Evolutionary conservation across 495 filamentous ascomycete species (phyloP).

Genomic region (Bathelium albidoporum): DNA sequence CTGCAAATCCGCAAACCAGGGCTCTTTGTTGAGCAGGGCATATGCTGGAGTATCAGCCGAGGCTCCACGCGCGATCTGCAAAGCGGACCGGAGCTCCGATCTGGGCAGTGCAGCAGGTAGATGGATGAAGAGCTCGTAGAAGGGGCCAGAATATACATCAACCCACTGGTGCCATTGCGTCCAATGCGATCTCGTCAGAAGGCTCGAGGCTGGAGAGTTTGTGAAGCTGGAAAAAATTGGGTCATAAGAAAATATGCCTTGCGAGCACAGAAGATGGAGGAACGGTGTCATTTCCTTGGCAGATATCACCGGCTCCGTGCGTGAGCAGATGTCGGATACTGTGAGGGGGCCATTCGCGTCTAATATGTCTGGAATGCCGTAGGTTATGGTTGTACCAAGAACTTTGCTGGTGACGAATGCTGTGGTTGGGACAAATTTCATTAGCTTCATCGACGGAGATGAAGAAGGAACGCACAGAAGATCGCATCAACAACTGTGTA

Average conservation of each 20-base stretch:
- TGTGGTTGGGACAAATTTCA: not conserved
- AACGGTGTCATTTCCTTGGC: not conserved
- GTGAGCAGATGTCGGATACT: not conserved
- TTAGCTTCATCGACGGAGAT: not conserved
- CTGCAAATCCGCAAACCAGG: conserved; percentile 25
- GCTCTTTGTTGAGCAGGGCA: conserved; percentile 17
- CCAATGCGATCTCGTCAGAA: conserved; percentile 25
- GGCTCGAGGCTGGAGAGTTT: conserved; percentile 21
- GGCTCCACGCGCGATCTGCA: conserved; percentile 29
- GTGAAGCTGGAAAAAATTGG: conserved; percentile 5
- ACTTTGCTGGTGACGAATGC: not conserved
- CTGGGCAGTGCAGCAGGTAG: conserved; percentile 16
- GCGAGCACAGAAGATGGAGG: not conserved
- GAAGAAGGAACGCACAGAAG: not conserved
- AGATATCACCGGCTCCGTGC: not conserved
- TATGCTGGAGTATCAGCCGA: conserved; percentile 29
- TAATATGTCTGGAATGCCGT: not conserved
- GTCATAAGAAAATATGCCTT: conserved; percentile 24
- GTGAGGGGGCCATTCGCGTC: not conserved
- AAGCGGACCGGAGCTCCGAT: conserved; percentile 10
- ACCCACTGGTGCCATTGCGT: conserved; percentile 32
- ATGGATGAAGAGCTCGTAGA: conserved; percentile 30
- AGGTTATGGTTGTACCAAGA: not conserved
- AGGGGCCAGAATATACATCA: conserved; percentile 26
- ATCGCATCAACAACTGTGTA: not conserved